Evolutionary conservation across 805 yeast genomes (phyloP).

Genomic region (Candida taoyuanica): DNA sequence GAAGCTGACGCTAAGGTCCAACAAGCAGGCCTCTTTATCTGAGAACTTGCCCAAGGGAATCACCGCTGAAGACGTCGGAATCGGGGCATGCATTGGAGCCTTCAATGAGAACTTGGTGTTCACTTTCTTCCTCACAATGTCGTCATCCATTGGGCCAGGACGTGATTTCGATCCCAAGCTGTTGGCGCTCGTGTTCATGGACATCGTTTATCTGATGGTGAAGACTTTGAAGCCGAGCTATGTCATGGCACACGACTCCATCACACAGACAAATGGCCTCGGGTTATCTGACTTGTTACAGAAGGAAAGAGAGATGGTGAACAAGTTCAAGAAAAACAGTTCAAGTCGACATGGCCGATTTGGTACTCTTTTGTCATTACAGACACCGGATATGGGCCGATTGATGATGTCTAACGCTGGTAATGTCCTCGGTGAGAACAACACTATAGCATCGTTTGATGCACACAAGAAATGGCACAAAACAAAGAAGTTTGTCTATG

Average conservation of each 20-base stretch:
- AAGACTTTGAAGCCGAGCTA: conserved; percentile 45
- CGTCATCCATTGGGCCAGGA: conserved; percentile 51
- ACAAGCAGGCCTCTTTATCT: conserved; percentile 27
- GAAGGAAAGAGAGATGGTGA: conserved; percentile 54
- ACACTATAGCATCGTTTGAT: conserved; percentile 63
- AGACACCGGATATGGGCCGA: conserved; percentile 52
- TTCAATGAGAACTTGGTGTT: conserved; percentile 72
- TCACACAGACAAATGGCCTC: conserved; percentile 7
- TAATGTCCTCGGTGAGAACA: conserved; percentile 45
- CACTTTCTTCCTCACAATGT: conserved; percentile 63
- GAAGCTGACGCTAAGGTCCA: conserved; percentile 37
- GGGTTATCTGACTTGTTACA: conserved; percentile 48
- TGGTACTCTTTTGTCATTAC: conserved; percentile 78
- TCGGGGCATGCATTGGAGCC: conserved; percentile 50
- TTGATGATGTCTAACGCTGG: conserved; percentile 72
- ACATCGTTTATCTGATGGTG: conserved; percentile 59
- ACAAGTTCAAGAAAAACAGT: conserved; percentile 42
- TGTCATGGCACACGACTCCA: conserved; percentile 12
- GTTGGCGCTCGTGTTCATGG: conserved; percentile 61
- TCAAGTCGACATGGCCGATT: conserved; percentile 84
- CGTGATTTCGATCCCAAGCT: conserved; percentile 55
- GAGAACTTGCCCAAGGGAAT: conserved; percentile 53
- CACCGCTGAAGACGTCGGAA: conserved; percentile 60
- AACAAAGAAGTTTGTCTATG: conserved; percentile 27
- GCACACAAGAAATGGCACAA: conserved; percentile 61